A percentile compares a stretch with the other conserved stretches of the same genome.
These are phyloP conservation scores for Xylariaceae sp. DNA, from an alignment of 2,329 filamentous ascomycete genomes.

Conservation along the genomic window DNA sequence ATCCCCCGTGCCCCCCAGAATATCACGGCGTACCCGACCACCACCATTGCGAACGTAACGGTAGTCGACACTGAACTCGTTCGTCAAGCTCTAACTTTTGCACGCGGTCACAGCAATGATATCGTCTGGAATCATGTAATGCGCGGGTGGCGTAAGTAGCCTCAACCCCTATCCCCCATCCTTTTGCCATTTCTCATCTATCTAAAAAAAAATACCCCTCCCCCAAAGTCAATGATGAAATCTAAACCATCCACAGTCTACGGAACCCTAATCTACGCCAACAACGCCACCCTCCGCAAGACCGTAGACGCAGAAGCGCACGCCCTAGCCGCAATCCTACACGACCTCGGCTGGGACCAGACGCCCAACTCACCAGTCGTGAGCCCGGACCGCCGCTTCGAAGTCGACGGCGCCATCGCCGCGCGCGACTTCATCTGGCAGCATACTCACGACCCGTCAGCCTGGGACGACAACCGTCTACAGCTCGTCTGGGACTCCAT, in stretches of 20 bases:
- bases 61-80: conserved; percentile 20
- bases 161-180: neutral
- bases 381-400: conserved; percentile 42
- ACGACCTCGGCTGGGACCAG: conserved; percentile 40
- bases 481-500: conserved; percentile 47
- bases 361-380: conserved; percentile 31
- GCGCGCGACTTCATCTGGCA: conserved; percentile 36
- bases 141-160: conserved; percentile 12
- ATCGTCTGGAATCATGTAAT: conserved; percentile 14
- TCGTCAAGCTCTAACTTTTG: conserved; percentile 12
- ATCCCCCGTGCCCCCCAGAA: neutral
- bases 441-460: conserved; percentile 13
- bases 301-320: conserved; percentile 40
- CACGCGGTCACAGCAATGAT: conserved; percentile 14
- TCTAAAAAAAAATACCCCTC: neutral
- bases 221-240: neutral
- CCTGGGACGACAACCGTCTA: conserved; percentile 34
- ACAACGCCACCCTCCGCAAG: conserved; percentile 17
- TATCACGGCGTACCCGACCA: conserved; percentile 6
- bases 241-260: conserved; percentile 2
- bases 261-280: conserved; percentile 10
- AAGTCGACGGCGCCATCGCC: conserved; percentile 44
- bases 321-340: conserved; percentile 36
- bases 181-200: neutral
- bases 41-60: conserved; percentile 11